phyloP scores from a whole-genome alignment of 169 alveolate species.

The Cryptosporidium canis region DNA sequence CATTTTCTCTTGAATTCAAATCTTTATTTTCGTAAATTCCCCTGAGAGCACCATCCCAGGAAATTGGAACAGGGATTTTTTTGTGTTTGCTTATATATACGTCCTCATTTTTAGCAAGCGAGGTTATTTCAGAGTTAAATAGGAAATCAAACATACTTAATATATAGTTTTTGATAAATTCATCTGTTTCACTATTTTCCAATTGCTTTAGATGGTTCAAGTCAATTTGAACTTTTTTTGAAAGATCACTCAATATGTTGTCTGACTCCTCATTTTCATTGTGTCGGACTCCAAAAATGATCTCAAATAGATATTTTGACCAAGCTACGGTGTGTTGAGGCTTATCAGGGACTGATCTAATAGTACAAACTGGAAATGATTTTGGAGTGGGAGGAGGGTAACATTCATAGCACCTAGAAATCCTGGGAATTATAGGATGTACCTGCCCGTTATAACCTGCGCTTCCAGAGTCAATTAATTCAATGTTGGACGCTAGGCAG shows the following conservation, averaged over 20 bases:
- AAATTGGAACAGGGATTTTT: conserved; percentile 33
- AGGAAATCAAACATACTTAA: conserved; percentile 31
- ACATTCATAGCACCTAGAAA: conserved; percentile 94
- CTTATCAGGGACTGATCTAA: conserved; percentile 97
- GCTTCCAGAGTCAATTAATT: conserved; percentile 96
- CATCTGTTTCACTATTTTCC: conserved; percentile 67
- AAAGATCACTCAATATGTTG: conserved; percentile 76
- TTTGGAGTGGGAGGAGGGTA: conserved; percentile 86
- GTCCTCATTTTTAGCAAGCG: not conserved
- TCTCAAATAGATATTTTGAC: conserved; percentile 92
- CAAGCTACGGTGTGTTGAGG: conserved; percentile 99
- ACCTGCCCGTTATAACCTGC: conserved; percentile 94
- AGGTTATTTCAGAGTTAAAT: not conserved
- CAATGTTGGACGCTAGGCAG: conserved; percentile 89
- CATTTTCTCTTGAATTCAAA: not conserved
- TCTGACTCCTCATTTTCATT: conserved; percentile 74
- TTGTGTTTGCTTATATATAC: not conserved
- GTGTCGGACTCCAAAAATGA: conserved; percentile 78
- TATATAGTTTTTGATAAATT: conserved; percentile 45
- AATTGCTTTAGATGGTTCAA: conserved; percentile 33
- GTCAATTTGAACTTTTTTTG: conserved; percentile 64
- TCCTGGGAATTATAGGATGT: conserved; percentile 85
- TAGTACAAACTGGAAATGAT: conserved; percentile 97
- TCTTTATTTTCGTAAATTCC: not conserved
- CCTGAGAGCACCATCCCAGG: conserved; percentile 7